phyloP scores from a whole-genome alignment of 305 asterid genomes.

The Petunia hybrid region DNA sequence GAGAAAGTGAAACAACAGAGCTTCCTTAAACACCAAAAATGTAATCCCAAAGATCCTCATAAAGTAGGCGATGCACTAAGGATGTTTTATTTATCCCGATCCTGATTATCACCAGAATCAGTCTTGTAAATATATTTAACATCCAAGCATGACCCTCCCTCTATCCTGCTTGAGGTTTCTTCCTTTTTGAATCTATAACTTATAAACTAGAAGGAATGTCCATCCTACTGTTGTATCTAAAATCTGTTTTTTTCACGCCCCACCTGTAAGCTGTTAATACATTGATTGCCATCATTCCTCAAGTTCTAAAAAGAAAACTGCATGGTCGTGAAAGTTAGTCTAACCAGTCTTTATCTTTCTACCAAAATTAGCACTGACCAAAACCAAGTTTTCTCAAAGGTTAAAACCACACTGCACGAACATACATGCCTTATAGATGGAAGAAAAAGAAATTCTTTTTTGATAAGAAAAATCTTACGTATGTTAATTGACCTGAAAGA shows the following conservation, averaged over 20 bases:
- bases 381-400: background rate
- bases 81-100: background rate
- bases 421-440: constrained; percentile 7
- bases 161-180: background rate
- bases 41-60: constrained; percentile 21
- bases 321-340: background rate
- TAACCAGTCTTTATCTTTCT: constrained; percentile 12
- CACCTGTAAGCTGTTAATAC: constrained; percentile 9
- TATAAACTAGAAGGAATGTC: background rate
- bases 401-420: background rate
- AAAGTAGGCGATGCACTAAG: background rate
- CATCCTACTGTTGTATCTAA: constrained; percentile 8
- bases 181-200: background rate
- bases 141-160: background rate
- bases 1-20: constrained; percentile 26
- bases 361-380: background rate
- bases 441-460: background rate
- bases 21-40: constrained; percentile 13
- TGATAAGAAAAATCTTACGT: background rate
- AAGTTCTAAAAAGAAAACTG: background rate
- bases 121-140: background rate
- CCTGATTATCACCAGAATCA: constrained; percentile 23
- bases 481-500: background rate
- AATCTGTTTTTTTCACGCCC: background rate
- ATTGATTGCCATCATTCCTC: constrained; percentile 22